A percentile compares a stretch with the other conserved stretches of the same genome.
Conservation (phyloP, 306 rosid species). For the Vigna trinervia region DNA sequence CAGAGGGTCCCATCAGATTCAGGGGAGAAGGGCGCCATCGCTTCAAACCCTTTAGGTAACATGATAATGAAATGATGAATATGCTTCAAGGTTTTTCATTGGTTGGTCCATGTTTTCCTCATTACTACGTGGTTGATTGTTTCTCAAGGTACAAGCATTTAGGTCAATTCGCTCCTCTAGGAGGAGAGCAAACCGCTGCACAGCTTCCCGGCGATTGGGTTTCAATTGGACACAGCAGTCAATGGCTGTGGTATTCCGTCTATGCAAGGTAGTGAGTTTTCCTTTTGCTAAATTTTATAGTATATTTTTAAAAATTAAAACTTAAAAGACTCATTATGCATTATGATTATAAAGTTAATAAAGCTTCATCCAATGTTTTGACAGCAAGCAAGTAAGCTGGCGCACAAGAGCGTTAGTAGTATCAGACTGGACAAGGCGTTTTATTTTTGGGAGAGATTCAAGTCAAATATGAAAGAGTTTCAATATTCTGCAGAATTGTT, state of each 20-base stretch:
- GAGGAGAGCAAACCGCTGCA: constrained; percentile 98
- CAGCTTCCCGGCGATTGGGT: constrained; percentile 99
- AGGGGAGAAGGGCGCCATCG: constrained; percentile 96
- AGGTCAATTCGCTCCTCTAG: constrained; percentile 96
- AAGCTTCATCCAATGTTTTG: constrained; percentile 30
- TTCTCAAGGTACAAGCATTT: constrained; percentile 88
- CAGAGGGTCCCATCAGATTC: constrained; percentile 95
- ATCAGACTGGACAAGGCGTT: constrained; percentile 87
- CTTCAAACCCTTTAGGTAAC: constrained; percentile 87
- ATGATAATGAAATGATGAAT: constrained; percentile 34
- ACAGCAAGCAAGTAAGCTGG: constrained; percentile 99
- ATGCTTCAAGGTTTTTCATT: constrained; percentile 4
- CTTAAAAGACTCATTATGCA: neutral
- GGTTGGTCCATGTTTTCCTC: constrained; percentile 18
- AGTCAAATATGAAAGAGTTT: constrained; percentile 65
- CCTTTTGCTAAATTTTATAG: constrained; percentile 16
- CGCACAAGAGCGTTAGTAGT: constrained; percentile 88
- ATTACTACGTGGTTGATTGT: constrained; percentile 36
- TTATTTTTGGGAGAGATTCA: constrained; percentile 88
- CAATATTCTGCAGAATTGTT: constrained; percentile 22
- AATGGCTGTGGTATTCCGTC: constrained; percentile 98
- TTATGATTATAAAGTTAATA: constrained; percentile 21
- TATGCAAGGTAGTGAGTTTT: constrained; percentile 73
- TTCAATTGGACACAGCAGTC: constrained; percentile 86
- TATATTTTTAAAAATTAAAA: constrained; percentile 13